A percentile compares a stretch with the other conserved stretches of the same genome.
These are phyloP conservation scores for Thermothielavioides terrestris DNA, from an alignment of 495 filamentous ascomycete genomes.

Conservation along the genomic window DNA sequence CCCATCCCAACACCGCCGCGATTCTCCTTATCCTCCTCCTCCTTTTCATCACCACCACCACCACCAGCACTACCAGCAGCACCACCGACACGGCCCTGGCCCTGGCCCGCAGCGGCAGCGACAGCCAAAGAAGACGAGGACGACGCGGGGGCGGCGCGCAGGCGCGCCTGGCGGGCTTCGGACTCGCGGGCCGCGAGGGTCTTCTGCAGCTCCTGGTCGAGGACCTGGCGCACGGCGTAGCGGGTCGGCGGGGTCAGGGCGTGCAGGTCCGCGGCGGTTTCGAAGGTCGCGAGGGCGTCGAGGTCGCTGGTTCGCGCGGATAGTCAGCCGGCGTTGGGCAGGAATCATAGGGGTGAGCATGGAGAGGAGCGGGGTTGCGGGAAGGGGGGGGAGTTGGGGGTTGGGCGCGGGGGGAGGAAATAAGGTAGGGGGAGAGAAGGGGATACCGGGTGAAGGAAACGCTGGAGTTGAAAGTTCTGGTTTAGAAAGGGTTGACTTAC, in stretches of 20 bases:
- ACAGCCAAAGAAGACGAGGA: too few relatives aligned
- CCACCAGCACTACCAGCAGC: too few relatives aligned
- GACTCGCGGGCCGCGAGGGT: constrained; percentile 53
- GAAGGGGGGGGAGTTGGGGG: too few relatives aligned
- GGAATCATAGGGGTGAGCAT: too few relatives aligned
- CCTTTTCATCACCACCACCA: too few relatives aligned
- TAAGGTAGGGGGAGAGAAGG: neutral
- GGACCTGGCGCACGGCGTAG: constrained; percentile 83
- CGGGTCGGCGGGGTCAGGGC: constrained; percentile 55
- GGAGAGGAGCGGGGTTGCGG: neutral
- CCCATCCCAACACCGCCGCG: constrained; percentile 16
- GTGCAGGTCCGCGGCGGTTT: constrained; percentile 43
- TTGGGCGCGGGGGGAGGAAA: too few relatives aligned
- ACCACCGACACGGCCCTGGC: too few relatives aligned
- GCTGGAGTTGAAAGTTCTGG: too few relatives aligned
- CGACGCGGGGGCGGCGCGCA: constrained; percentile 21
- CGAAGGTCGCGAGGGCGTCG: constrained; percentile 58
- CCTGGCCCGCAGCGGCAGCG: too few relatives aligned
- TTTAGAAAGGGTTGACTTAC: too few relatives aligned
- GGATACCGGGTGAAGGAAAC: too few relatives aligned
- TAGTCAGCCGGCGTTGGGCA: too few relatives aligned
- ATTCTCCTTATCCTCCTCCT: constrained; percentile 36
- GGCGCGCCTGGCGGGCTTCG: constrained; percentile 47
- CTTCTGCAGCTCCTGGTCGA: constrained; percentile 80
- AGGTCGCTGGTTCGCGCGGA: constrained; percentile 30